Evolutionary conservation across 192 early-diverging fungal species (phyloP).

Genomic region (Podila horticola): DNA sequence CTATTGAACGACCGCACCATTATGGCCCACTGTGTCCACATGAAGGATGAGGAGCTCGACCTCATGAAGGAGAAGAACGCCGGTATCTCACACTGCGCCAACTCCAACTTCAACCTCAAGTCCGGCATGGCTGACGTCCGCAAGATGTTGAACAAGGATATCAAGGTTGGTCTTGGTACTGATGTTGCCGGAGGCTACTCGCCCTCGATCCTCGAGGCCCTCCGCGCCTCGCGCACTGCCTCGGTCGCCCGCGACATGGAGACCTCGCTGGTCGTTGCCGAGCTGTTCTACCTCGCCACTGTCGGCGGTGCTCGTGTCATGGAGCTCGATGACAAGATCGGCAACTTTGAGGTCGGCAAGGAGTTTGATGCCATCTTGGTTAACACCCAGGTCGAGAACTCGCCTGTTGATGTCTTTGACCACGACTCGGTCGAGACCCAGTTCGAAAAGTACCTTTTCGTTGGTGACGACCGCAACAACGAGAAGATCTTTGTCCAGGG

Average conservation of each 20-base stretch:
- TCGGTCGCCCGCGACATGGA: slow-evolving; percentile 73
- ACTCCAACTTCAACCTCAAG: slow-evolving; percentile 87
- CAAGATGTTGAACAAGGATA: slow-evolving; percentile 71
- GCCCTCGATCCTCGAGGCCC: slow-evolving; percentile 87
- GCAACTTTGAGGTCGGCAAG: slow-evolving; percentile 89
- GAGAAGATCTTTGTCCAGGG: slow-evolving; percentile 85
- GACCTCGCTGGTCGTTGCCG: slow-evolving; percentile 67
- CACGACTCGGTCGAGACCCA: slow-evolving; percentile 61
- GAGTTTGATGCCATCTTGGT: slow-evolving; percentile 93
- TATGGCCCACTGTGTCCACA: slow-evolving; percentile 95
- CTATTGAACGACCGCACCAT: slow-evolving; percentile 81
- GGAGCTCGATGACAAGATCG: slow-evolving; percentile 75
- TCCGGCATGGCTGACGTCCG: slow-evolving; percentile 87
- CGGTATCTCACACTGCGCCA: slow-evolving; percentile 93
- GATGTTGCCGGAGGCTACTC: slow-evolving; percentile 93
- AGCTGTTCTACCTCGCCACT: slow-evolving; percentile 90
- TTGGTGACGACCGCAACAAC: slow-evolving; percentile 92
- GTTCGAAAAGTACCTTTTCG: slow-evolving; percentile 92
- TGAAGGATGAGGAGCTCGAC: slow-evolving; percentile 75
- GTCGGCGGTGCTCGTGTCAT: slow-evolving; percentile 89
- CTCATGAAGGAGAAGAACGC: slow-evolving; percentile 71
- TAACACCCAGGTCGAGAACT: slow-evolving; percentile 52
- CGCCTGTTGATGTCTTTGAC: slow-evolving; percentile 73
- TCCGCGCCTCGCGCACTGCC: slow-evolving; percentile 82
- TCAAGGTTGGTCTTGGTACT: slow-evolving; percentile 94